A percentile compares a stretch with the other conserved stretches of the same genome.
These are phyloP conservation scores for Eucalyptus pauciflora DNA, from an alignment of 345 rosid genomes.

Conservation along the genomic window DNA sequence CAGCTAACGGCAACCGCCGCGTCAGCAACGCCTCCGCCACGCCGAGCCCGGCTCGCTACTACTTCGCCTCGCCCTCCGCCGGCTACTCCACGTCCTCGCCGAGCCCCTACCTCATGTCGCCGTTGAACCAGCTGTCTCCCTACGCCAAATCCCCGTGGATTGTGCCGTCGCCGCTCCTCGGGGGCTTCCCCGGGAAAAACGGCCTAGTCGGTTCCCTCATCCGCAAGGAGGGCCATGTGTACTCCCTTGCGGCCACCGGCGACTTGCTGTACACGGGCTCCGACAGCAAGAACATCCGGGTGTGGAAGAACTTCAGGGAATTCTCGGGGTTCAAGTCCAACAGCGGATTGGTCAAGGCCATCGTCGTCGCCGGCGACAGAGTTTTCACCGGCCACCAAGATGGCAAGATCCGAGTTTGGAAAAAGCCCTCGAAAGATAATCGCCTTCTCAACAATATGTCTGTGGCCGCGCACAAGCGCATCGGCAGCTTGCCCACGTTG, in stretches of 20 bases:
- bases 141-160: constrained; percentile 10
- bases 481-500: constrained; percentile 29
- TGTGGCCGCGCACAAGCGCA: constrained; percentile 6
- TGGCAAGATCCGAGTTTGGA: constrained; percentile 46
- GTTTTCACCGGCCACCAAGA: constrained; percentile 51
- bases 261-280: constrained; percentile 12
- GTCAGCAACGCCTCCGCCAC: constrained; percentile 21
- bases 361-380: constrained; percentile 11
- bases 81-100: constrained; percentile 14
- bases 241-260: constrained; percentile 9
- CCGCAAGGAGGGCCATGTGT: constrained; percentile 12
- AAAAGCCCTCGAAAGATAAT: not conserved
- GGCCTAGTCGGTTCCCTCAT: constrained; percentile 2
- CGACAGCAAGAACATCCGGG: constrained; percentile 15
- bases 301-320: constrained; percentile 12
- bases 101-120: constrained; percentile 2
- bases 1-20: not conserved
- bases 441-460: not conserved
- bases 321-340: constrained; percentile 12
- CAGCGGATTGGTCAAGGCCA: constrained; percentile 30
- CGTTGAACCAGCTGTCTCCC: constrained; percentile 7
- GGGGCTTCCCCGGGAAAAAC: not conserved
- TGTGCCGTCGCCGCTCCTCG: not conserved
- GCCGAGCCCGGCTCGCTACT: constrained; percentile 4
- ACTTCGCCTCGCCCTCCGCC: not conserved